Conservation (phyloP, 129 eudicot genomes). For the Arctium minus region DNA sequence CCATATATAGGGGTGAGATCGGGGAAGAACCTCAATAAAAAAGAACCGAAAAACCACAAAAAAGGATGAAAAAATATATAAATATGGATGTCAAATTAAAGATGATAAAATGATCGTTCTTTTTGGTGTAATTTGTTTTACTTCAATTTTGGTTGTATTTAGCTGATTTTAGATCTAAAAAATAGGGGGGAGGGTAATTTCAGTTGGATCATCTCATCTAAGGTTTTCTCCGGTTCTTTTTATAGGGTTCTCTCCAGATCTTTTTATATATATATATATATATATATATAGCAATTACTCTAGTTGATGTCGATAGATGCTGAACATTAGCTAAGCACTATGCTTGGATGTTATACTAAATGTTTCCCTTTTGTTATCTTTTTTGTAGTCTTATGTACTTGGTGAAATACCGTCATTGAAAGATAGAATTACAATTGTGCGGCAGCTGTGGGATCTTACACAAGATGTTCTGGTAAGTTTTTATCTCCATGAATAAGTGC, state of each 20-base stretch:
- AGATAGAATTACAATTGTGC: conserved; percentile 83
- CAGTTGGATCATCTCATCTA: neutral
- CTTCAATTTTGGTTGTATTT: neutral
- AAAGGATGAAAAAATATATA: neutral
- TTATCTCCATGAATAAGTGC: conserved; percentile 5
- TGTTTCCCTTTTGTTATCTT: conserved; percentile 3
- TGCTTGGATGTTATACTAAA: neutral
- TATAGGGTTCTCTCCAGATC: too few relatives aligned
- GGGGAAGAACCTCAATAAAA: neutral
- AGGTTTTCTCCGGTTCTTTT: neutral
- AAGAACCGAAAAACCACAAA: neutral
- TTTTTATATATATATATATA: too few relatives aligned
- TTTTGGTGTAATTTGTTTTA: neutral
- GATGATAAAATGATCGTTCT: neutral
- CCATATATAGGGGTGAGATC: neutral
- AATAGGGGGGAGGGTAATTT: neutral
- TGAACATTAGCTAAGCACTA: neutral
- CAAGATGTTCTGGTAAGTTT: conserved; percentile 71
- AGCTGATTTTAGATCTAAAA: neutral
- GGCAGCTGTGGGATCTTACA: conserved; percentile 95
- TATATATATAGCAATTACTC: neutral
- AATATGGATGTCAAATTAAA: neutral
- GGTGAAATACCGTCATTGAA: conserved; percentile 90
- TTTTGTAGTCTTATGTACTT: conserved; percentile 85
- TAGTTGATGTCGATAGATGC: neutral